Percentiles rank a stretch among this genome's conserved stretches.
Conservation (phyloP, 345 rosid genomes). For the Durio zibethinus region DNA sequence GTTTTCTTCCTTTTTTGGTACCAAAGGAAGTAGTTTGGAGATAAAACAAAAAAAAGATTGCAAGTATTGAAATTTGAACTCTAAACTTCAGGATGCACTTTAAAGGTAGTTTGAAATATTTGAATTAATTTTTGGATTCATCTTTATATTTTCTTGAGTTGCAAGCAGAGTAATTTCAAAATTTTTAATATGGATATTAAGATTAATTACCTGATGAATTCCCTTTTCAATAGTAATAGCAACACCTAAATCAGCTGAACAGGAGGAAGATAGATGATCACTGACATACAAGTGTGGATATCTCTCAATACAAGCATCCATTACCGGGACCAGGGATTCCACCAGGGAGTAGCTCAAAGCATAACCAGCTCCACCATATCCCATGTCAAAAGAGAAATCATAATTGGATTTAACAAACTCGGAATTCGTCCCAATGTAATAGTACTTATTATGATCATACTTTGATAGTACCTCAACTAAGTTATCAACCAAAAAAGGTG, state of each 20-base stretch:
- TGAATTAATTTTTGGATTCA: no score
- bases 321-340: constrained; percentile 29
- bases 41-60: no score
- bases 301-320: constrained; percentile 49
- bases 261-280: constrained; percentile 33
- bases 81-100: no score
- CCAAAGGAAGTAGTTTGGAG: no score
- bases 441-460: constrained; percentile 45
- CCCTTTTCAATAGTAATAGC: constrained; percentile 38
- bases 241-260: constrained; percentile 46
- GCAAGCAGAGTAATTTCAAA: not conserved
- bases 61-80: no score
- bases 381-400: constrained; percentile 50
- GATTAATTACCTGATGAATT: constrained; percentile 48
- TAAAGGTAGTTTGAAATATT: no score
- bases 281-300: constrained; percentile 32
- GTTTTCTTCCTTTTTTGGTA: no score
- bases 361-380: constrained; percentile 60
- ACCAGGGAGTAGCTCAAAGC: constrained; percentile 54
- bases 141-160: not conserved
- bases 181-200: not conserved
- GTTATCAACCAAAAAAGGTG: constrained; percentile 43
- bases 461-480: constrained; percentile 36
- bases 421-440: constrained; percentile 47
- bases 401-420: constrained; percentile 35